Conservation (phyloP, 169 alveolate genomes). For the Cryptosporidium felis region DNA sequence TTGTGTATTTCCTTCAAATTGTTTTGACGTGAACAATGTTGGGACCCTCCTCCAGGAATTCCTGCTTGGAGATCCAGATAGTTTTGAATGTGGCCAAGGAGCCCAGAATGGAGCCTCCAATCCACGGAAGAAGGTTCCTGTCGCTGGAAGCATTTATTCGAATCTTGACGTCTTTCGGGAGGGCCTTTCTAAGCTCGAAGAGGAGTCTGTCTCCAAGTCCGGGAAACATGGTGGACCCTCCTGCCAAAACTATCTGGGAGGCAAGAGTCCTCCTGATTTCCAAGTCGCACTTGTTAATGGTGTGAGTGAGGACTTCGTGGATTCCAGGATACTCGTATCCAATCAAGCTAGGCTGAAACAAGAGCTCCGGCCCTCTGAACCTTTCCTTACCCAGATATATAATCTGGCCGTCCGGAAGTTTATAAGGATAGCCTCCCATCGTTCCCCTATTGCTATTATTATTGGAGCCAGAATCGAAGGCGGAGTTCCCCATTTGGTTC, state of each 20-base stretch:
- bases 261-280: conserved; percentile 83
- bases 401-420: conserved; percentile 86
- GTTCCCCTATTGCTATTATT: conserved; percentile 73
- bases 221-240: conserved; percentile 86
- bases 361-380: conserved; percentile 86
- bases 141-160: conserved; percentile 79
- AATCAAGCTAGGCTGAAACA: conserved; percentile 83
- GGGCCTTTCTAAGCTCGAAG: conserved; percentile 81
- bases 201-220: conserved; percentile 87
- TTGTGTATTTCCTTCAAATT: conserved; percentile 18
- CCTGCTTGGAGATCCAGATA: conserved; percentile 87
- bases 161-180: conserved; percentile 78
- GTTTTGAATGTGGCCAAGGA: conserved; percentile 83
- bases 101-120: conserved; percentile 88
- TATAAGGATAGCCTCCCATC: conserved; percentile 75
- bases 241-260: conserved; percentile 82
- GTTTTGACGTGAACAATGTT: conserved; percentile 78
- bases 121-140: conserved; percentile 84
- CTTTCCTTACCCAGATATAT: conserved; percentile 82
- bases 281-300: conserved; percentile 84
- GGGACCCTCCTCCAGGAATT: conserved; percentile 84
- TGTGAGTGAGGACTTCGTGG: conserved; percentile 81
- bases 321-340: conserved; percentile 84
- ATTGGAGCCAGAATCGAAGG: conserved; percentile 49
- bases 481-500: conserved; percentile 42